phyloP scores from a whole-genome alignment of 805 yeast genomes.

The Candida odintsovae region DNA sequence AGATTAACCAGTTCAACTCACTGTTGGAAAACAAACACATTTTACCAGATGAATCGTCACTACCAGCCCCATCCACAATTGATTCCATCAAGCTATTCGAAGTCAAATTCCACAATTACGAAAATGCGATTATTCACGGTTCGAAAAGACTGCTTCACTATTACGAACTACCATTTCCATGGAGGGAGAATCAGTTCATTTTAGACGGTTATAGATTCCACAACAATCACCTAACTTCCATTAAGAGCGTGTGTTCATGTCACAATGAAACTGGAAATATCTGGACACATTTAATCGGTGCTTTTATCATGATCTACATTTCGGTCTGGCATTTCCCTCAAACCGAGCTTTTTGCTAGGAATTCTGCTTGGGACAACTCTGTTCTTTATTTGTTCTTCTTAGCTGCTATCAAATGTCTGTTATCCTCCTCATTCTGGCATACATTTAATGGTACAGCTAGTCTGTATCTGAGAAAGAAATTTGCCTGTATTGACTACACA shows the following conservation, averaged over 20 bases:
- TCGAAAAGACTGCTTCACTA: slow-evolving; percentile 53
- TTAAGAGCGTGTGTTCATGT: slow-evolving; percentile 49
- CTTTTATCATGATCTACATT: slow-evolving; percentile 49
- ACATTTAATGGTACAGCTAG: slow-evolving; percentile 77
- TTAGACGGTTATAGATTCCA: slow-evolving; percentile 82
- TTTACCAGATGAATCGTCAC: slow-evolving; percentile 9
- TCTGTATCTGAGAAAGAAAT: slow-evolving; percentile 54
- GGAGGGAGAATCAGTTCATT: slow-evolving; percentile 90
- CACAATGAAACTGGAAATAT: slow-evolving; percentile 92
- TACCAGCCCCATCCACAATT: slow-evolving; percentile 13
- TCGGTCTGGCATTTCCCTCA: slow-evolving; percentile 58
- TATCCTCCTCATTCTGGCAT: slow-evolving; percentile 86
- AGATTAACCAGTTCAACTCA: slow-evolving; percentile 33
- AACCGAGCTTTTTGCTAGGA: slow-evolving; percentile 42
- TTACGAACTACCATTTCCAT: slow-evolving; percentile 83
- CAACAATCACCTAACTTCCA: slow-evolving; percentile 51
- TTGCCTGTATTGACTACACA: slow-evolving; percentile 92
- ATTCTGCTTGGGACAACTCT: slow-evolving; percentile 36
- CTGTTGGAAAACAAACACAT: slow-evolving; percentile 18
- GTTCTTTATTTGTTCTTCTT: slow-evolving; percentile 59
- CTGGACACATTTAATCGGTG: slow-evolving; percentile 86
- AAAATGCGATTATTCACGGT: slow-evolving; percentile 39
- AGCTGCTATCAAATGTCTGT: slow-evolving; percentile 72
- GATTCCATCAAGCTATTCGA: slow-evolving; percentile 21
- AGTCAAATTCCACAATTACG: slow-evolving; percentile 40